phyloP scores from a whole-genome alignment of 495 filamentous ascomycete species.

The Polyplosphaeria fusca region DNA sequence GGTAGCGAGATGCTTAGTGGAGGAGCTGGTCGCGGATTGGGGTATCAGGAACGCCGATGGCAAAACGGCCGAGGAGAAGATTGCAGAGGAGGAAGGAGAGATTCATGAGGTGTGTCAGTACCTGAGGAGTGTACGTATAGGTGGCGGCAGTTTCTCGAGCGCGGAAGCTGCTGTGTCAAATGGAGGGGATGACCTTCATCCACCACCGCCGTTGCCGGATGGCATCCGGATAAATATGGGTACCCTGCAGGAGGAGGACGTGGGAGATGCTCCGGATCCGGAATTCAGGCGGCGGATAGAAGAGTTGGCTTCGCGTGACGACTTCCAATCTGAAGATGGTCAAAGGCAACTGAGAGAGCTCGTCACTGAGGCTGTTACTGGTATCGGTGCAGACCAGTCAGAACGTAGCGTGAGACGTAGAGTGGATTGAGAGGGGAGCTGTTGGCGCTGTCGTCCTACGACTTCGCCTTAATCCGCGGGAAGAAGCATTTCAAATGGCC shows the following conservation, averaged over 20 bases:
- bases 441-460: too few relatives aligned
- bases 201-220: constrained; percentile 41
- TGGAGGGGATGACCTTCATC: constrained; percentile 26
- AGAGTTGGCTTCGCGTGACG: constrained; percentile 44
- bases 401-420: constrained; percentile 30
- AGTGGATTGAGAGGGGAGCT: constrained; percentile 28
- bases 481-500: too few relatives aligned
- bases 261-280: constrained; percentile 41
- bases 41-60: constrained; percentile 34
- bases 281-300: constrained; percentile 47
- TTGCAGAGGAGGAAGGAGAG: constrained; percentile 47
- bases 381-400: constrained; percentile 30
- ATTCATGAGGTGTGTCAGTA: constrained; percentile 25
- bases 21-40: constrained; percentile 72
- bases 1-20: constrained; percentile 70
- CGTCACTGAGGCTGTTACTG: constrained; percentile 44
- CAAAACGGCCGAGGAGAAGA: constrained; percentile 44
- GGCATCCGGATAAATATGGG: constrained; percentile 41
- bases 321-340: constrained; percentile 44
- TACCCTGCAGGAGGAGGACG: constrained; percentile 37
- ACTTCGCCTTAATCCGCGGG: too few relatives aligned
- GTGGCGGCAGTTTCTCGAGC: background rate
- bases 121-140: constrained; percentile 4
- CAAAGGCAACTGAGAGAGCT: constrained; percentile 43
- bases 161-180: background rate